Base-by-base conservation (phyloP, 805 yeast genomes). In the Hermanozyma aechmeae region DNA sequence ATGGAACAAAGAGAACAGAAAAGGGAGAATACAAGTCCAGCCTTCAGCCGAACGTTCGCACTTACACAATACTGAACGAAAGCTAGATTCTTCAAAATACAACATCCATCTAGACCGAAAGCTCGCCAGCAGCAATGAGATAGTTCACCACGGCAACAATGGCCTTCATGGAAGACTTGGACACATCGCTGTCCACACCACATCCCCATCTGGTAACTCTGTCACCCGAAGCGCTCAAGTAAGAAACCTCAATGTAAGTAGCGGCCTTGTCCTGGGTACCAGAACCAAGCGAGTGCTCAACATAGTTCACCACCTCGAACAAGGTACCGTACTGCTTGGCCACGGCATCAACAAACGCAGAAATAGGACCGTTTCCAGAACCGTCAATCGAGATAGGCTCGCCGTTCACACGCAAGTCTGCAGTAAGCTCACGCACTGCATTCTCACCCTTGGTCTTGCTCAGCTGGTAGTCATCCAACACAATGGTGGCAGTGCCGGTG, bases 351-450 rank as follows among this genome's bases (percentile, higher is more conserved):
- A 75, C 61, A 51, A 78, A 73, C 2, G 86, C 72, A 22, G 87
- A 79, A 36, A 79, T 76, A 34, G 86, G 87, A 45, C 89, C 89
- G 45, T 79, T 79, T 56, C 89, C 89, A 16, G 63, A 50, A 45
- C 87, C 86, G 19, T 51, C 45, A 27, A 74, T 56, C 26, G 49
- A 41, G 23, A 68, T 46, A 17, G 49, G 35, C 50, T 26, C 27
- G 15, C 39, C 39, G 22, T 39, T 32, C 26, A 34, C 38, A 15
- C 33, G 38, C 35, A 50, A 38, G 11, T 37, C 40, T 10, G 49
- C 45, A 19, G 37, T 23, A 31, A 50, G 45, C 29, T 44, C 49
- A 30, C 53, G 46, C 24, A 42, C 39, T 28, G 31, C 31, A 31
- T 32, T 31, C 26, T 38, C 43, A 33, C 24, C 31, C 40, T 38